Percentiles rank a stretch among this genome's conserved stretches.
Evolutionary conservation across 345 rosid genomes (phyloP).

Genomic region (Gossypium longicalyx): DNA sequence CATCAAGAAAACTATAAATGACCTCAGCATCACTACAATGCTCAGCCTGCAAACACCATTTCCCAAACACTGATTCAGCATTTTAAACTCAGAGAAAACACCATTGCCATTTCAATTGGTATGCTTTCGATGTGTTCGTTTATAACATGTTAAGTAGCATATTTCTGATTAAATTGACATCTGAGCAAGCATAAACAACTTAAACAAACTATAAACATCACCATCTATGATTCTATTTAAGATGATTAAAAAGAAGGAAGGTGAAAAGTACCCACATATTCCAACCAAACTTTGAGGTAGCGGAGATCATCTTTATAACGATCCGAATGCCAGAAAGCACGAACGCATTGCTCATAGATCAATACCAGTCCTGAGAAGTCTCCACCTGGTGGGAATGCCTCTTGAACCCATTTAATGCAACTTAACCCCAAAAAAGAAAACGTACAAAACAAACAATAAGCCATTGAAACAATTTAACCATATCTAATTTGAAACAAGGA

Average conservation of each 20-base stretch:
- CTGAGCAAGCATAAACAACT: background rate
- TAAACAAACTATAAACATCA: background rate
- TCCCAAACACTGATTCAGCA: background rate
- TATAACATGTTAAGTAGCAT: background rate
- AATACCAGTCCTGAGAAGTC: constrained; percentile 74
- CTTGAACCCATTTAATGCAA: constrained; percentile 93
- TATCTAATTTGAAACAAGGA: no score
- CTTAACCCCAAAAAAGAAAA: constrained; percentile 26
- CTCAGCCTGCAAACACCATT: constrained; percentile 56
- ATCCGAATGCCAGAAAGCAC: constrained; percentile 76
- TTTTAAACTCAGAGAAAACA: no score
- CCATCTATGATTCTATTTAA: background rate
- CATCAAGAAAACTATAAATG: constrained; percentile 71
- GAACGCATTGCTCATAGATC: constrained; percentile 89
- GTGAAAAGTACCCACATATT: constrained; percentile 56
- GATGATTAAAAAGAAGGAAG: background rate
- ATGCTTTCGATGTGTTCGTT: no score
- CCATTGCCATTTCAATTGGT: no score
- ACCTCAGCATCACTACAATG: constrained; percentile 74
- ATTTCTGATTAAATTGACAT: background rate
- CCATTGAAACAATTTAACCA: background rate
- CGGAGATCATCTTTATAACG: constrained; percentile 84
- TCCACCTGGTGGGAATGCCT: constrained; percentile 80
- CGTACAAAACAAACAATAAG: background rate
- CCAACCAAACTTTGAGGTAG: constrained; percentile 94